phyloP scores from a whole-genome alignment of 2,329 filamentous ascomycete genomes.

The Ophiosphaerella korrae region DNA sequence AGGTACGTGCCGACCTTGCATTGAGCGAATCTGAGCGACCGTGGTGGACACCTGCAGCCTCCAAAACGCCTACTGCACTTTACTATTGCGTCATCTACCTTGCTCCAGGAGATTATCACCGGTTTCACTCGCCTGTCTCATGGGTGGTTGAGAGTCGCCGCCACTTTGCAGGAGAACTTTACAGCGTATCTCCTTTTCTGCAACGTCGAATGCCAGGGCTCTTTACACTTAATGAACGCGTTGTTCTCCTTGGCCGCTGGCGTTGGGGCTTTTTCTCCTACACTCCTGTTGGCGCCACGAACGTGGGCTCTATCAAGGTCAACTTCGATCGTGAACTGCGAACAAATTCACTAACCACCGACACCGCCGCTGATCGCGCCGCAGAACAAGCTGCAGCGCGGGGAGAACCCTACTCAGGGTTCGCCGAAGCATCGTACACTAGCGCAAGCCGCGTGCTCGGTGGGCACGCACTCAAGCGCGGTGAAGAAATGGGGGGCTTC shows the following conservation, averaged over 20 bases:
- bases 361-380: slow-evolving; percentile 86
- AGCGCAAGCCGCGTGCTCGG: slow-evolving; percentile 76
- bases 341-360: slow-evolving; percentile 89
- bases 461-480: slow-evolving; percentile 81
- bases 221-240: slow-evolving; percentile 95
- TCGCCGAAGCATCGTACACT: slow-evolving; percentile 87
- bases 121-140: slow-evolving; percentile 92
- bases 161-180: slow-evolving; percentile 97
- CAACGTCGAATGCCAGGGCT: slow-evolving; percentile 90
- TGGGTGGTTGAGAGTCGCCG: slow-evolving; percentile 95
- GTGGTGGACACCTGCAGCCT: slow-evolving; percentile 53
- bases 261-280: slow-evolving; percentile 97
- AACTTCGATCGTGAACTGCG: slow-evolving; percentile 96
- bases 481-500: slow-evolving; percentile 98
- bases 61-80: slow-evolving; percentile 65
- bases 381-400: slow-evolving; percentile 76
- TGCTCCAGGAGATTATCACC: slow-evolving; percentile 96
- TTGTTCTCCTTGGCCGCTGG: slow-evolving; percentile 92
- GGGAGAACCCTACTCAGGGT: slow-evolving; percentile 87
- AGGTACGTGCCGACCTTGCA: slow-evolving; percentile 83
- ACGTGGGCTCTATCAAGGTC: slow-evolving; percentile 94
- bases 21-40: slow-evolving; percentile 64
- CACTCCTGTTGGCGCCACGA: slow-evolving; percentile 94
- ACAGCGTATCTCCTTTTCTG: slow-evolving; percentile 91
- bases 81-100: slow-evolving; percentile 97